A percentile compares a stretch with the other conserved stretches of the same genome.
Conservation (phyloP, 371 early-diverging fungal genomes). For the Smittium culicis region DNA sequence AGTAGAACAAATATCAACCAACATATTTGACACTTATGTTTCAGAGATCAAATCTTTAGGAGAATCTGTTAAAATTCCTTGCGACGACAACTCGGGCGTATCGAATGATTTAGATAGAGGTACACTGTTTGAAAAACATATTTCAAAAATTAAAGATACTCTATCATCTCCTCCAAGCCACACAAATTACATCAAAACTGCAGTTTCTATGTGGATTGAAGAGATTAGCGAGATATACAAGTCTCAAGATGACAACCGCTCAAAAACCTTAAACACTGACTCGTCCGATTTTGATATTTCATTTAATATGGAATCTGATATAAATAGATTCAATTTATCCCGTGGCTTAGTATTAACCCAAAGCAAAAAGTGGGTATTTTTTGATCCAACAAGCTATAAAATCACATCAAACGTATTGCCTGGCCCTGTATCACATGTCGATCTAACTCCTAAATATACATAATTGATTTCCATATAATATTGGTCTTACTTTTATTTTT, state of each 20-base stretch:
- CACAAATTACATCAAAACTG: background rate
- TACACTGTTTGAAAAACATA: background rate
- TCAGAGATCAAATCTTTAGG: background rate
- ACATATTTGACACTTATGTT: constrained; percentile 7
- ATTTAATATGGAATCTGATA: background rate
- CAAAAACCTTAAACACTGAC: background rate
- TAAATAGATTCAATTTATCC: background rate
- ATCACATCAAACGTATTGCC: background rate
- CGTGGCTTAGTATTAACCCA: background rate
- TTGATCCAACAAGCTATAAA: constrained; percentile 10
- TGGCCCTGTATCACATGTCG: constrained; percentile 2
- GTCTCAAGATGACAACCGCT: background rate
- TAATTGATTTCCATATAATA: background rate
- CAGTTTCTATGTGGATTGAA: background rate
- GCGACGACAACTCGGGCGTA: constrained; percentile 3
- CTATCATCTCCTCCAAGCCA: background rate
- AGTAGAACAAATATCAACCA: constrained; percentile 8
- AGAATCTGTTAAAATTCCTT: constrained; percentile 21
- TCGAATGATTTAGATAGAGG: background rate
- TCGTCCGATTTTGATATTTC: background rate
- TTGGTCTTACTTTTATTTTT: too few relatives aligned
- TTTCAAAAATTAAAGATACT: background rate
- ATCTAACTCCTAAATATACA: constrained; percentile 6
- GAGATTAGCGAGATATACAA: background rate
- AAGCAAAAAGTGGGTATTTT: constrained; percentile 5